Percentiles rank a stretch among this genome's conserved stretches.
phyloP scores from a whole-genome alignment of 148 eudicot species.

The Fagopyrum esculentum region DNA sequence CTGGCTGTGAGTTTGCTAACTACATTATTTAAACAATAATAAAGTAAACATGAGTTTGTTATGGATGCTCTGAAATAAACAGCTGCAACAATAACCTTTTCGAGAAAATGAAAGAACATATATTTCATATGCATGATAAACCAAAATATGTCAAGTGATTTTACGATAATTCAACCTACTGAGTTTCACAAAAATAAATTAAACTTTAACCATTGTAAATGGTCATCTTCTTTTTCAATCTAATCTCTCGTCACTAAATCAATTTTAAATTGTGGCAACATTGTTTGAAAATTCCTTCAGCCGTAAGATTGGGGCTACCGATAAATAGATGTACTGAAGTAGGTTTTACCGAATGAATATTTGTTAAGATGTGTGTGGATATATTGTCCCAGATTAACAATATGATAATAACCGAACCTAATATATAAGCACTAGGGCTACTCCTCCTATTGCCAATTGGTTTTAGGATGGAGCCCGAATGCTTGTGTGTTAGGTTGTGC shows the following conservation, averaged over 20 bases:
- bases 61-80: background rate
- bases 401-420: no score
- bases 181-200: background rate
- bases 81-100: background rate
- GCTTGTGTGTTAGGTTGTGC: no score
- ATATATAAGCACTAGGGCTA: no score
- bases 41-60: constrained; percentile 1
- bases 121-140: background rate
- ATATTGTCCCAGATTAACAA: no score
- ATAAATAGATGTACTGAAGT: background rate
- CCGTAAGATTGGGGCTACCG: background rate
- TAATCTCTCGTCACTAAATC: background rate
- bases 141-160: background rate
- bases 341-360: background rate
- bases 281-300: background rate
- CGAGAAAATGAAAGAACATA: background rate
- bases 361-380: no score
- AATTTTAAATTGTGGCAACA: background rate
- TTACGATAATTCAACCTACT: background rate
- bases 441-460: no score
- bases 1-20: constrained; percentile 66
- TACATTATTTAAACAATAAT: constrained; percentile 22
- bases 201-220: background rate
- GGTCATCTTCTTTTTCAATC: background rate
- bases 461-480: no score